Evolutionary conservation across 352 stramenopile genomes (phyloP).

Genomic region (Elongisporangium prolatum): DNA sequence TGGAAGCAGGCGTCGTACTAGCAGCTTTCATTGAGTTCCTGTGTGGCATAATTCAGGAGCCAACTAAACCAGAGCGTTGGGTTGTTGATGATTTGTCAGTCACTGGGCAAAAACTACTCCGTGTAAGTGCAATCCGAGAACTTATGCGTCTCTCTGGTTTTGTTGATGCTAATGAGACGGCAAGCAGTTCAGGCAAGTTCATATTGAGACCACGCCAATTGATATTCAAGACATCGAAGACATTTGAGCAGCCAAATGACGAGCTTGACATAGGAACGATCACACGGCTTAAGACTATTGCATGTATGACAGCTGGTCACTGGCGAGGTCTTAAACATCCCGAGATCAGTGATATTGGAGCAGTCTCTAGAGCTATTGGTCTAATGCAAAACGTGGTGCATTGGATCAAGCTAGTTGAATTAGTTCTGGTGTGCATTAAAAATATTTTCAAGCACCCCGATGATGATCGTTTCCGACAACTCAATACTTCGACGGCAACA

Average conservation of each 20-base stretch:
- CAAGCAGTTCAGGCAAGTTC: constrained; percentile 7
- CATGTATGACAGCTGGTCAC: constrained; percentile 38
- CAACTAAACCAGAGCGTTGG: constrained; percentile 29
- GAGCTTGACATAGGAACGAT: constrained; percentile 24
- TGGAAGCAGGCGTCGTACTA: constrained; percentile 16
- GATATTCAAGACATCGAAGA: constrained; percentile 33
- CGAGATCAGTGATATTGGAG: constrained; percentile 44
- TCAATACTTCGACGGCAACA: constrained; percentile 46
- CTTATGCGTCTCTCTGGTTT: constrained; percentile 39
- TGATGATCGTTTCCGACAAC: constrained; percentile 36
- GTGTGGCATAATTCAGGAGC: constrained; percentile 34
- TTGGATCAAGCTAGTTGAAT: constrained; percentile 37
- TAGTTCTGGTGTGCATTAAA: constrained; percentile 37
- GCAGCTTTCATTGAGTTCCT: constrained; percentile 25
- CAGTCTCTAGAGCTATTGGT: constrained; percentile 36
- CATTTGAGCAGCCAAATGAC: constrained; percentile 2
- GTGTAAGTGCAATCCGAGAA: constrained; percentile 18
- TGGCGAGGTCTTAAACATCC: constrained; percentile 31
- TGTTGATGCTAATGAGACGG: not conserved
- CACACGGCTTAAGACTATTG: constrained; percentile 28
- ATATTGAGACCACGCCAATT: constrained; percentile 31
- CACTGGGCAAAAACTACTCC: constrained; percentile 18
- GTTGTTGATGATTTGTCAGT: constrained; percentile 15
- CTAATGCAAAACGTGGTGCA: constrained; percentile 6
- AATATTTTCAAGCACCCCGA: constrained; percentile 51